Base-by-base conservation (phyloP, 805 yeast species). In the Geotrichum ghanense region DNA sequence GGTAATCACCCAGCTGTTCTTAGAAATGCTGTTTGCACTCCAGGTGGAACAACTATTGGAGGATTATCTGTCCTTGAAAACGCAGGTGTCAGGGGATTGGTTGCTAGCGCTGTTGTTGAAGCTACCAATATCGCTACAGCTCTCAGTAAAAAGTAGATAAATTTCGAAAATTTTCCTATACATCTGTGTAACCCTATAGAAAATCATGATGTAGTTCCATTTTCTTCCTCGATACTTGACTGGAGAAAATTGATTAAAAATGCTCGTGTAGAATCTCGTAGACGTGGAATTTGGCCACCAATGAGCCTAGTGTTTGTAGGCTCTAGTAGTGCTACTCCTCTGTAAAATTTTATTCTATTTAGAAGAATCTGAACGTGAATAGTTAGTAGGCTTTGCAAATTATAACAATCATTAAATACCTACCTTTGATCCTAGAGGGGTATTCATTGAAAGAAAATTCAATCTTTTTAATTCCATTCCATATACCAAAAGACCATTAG, bases 11-110 rank as follows among this genome's bases (percentile, higher is more conserved):
- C 98, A 9, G 90, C 92, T 17, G 86, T 76, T 10, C 73, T 92
- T 62, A 85, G 85, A 61, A 79, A 83, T 61, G 81, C 80, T 56
- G 92, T 92, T 6, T 88, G 96, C 61, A 92, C 98, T 0, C 98
- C 98, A 21, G 98, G 92, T 24, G 98, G 98, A 26, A 89, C 97
- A 44, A 92, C 98, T 3, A 92, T 92, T 62, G 95, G 95, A 7
- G 98, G 98, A 0, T 70, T 92, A 49, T 74, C 90, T 64, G 86
- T 80, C 53, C 79, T 92, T 82, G 98, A 92, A 69, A 95, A 87
- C 54, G 78, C 78, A 43, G 94, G 90, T 44, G 83, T 92, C 42
- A 81, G 95, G 67, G 75, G 86, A 42, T 90, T 87, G 21, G 83
- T 92, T 56, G 78, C 94, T 43, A 75, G 87, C 57, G 95, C 95